phyloP scores from a whole-genome alignment of 805 yeast genomes.

The Sungouiella thailandica region DNA sequence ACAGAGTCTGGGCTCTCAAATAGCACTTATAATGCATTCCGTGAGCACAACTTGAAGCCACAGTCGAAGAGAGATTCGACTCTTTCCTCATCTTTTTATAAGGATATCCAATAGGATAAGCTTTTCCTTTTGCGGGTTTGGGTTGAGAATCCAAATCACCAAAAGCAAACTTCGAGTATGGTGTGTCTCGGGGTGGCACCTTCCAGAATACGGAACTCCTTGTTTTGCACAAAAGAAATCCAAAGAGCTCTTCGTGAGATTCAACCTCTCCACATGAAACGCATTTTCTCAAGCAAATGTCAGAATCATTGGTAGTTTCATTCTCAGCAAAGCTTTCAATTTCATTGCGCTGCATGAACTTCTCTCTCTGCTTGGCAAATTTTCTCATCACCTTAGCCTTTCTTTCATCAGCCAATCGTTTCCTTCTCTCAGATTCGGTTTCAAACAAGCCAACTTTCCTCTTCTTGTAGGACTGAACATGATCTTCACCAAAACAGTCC shows the following conservation, averaged over 20 bases:
- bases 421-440: slow-evolving; percentile 51
- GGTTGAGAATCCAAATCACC: slow-evolving; percentile 17
- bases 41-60: slow-evolving; percentile 47
- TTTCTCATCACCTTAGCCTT: slow-evolving; percentile 58
- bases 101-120: slow-evolving; percentile 5
- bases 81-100: neutral
- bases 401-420: slow-evolving; percentile 55
- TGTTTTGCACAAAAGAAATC: slow-evolving; percentile 50
- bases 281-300: slow-evolving; percentile 10
- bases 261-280: slow-evolving; percentile 23
- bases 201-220: slow-evolving; percentile 48
- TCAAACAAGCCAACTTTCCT: slow-evolving; percentile 40
- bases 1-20: slow-evolving; percentile 14
- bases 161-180: slow-evolving; percentile 19
- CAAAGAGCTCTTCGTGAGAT: slow-evolving; percentile 42
- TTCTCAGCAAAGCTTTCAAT: slow-evolving; percentile 9
- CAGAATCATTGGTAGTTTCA: neutral
- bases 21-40: slow-evolving; percentile 48
- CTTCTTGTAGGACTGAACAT: slow-evolving; percentile 45
- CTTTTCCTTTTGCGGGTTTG: neutral
- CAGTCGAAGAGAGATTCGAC: slow-evolving; percentile 5
- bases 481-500: slow-evolving; percentile 54
- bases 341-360: slow-evolving; percentile 38
- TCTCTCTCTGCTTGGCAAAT: slow-evolving; percentile 50
- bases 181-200: slow-evolving; percentile 25